Evolutionary conservation across 2,329 filamentous ascomycete genomes (phyloP), one percentile per base, ranked within the genome.

Genomic region (Chrysosporium keratinophilum): DNA sequence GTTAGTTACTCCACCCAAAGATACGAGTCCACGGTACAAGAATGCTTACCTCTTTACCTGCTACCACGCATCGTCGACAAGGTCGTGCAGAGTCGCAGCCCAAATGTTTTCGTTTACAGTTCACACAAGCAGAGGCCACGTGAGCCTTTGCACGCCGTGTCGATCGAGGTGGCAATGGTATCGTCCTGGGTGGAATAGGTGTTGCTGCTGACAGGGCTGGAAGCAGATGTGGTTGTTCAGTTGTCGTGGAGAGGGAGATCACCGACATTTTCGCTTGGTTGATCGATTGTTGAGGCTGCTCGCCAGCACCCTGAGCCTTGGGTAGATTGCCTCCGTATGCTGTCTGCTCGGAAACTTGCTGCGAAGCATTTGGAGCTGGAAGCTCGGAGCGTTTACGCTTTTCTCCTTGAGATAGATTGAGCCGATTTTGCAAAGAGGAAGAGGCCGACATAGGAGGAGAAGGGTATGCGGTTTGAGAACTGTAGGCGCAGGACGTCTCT

Each of bases 41-140:
- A 46, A 12, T 37, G 51, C 64, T 58, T 58, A 69, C 67, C 59
- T 67, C 67, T 61, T 68, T 69, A 11, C 67, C 67, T 37, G 64
- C 63, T 40, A 64, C 63, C n/a, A 68, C 60, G 58, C 67, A 70
- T 56, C 67, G 58, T 54, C 60, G 60, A 56, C 67, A 70, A 20
- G 67, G 67, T 20, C 67, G 62, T 40, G 60, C 63, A 17, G 63
- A 64, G 54, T 70, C 66, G 53, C 67, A 70, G 42, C 66, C 62
- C 54, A 70, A 52, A 59, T 70, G 67, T 58, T 70, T 70, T 56
- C 63, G 62, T 54, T 70, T 70, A 59, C 67, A 70, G 53, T 70
- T 69, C 19, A 70, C 63, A 59, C 67, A 70, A 12, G 67, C 67
- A 35, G 67, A 69, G 14, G 67, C 65, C 11, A 69, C 67, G 54